phyloP scores from a whole-genome alignment of 768 basidiomycete species.

The Tephrocybe sp. region DNA sequence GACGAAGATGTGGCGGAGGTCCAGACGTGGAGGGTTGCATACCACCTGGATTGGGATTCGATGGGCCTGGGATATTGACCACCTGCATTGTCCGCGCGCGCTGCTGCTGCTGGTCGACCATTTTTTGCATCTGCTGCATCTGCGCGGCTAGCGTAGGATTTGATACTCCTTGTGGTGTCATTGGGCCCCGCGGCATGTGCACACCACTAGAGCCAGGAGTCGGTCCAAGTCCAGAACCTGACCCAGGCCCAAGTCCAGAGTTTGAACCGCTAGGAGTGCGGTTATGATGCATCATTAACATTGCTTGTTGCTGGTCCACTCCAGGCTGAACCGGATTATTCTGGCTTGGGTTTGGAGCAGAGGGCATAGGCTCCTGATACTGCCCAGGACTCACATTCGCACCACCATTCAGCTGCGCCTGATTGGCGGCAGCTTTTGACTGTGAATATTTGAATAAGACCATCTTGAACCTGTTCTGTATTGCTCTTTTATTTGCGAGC shows the following conservation, averaged over 20 bases:
- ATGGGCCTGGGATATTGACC: conserved; percentile 3
- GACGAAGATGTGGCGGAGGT: conserved; percentile 3
- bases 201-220: conserved; percentile 8
- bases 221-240: not conserved
- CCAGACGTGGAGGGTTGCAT: not conserved
- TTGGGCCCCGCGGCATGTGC: conserved; percentile 3
- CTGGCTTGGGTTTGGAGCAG: not conserved
- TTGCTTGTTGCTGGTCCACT: conserved; percentile 20
- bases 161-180: conserved; percentile 4
- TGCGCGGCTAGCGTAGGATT: conserved; percentile 30
- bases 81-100: conserved; percentile 13
- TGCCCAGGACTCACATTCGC: not conserved
- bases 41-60: not conserved
- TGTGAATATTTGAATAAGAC: not conserved
- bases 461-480: conserved; percentile 10
- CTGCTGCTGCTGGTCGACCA: conserved; percentile 39
- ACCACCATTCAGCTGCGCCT: conserved; percentile 1
- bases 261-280: conserved; percentile 14
- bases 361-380: not conserved
- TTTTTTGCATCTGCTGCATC: conserved; percentile 52
- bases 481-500: conserved; percentile 5
- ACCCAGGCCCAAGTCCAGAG: conserved; percentile 14
- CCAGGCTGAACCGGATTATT: not conserved
- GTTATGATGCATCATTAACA: conserved; percentile 20
- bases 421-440: conserved; percentile 5